A percentile compares a stretch with the other conserved stretches of the same genome.
phyloP scores from a whole-genome alignment of 75 land plant species.

The Larix kaempferi region DNA sequence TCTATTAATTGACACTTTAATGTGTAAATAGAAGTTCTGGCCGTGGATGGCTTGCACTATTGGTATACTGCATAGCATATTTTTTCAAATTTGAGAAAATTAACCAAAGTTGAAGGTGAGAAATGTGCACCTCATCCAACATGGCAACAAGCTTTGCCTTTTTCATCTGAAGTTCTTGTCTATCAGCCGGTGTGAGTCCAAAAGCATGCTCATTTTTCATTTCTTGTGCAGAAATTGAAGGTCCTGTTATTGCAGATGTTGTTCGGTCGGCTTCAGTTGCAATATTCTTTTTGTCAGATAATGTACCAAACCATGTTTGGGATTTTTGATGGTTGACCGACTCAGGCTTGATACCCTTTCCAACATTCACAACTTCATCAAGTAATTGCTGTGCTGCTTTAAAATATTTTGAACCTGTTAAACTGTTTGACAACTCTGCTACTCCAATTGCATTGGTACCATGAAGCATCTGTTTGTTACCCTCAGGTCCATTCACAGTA shows the following conservation, averaged over 20 bases:
- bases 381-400: slow-evolving; percentile 30
- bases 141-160: slow-evolving; percentile 35
- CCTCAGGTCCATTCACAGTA: not conserved
- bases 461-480: not conserved
- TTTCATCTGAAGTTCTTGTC: slow-evolving; percentile 38
- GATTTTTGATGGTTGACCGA: not conserved
- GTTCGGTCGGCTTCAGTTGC: not conserved
- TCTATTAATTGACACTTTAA: no score
- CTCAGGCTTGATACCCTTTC: slow-evolving; percentile 15
- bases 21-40: no score
- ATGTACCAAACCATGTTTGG: not conserved
- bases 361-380: slow-evolving; percentile 26
- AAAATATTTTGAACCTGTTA: slow-evolving; percentile 17
- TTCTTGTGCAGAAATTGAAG: not conserved
- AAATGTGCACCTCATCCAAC: slow-evolving; percentile 36
- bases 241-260: slow-evolving; percentile 1
- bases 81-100: no score
- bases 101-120: not conserved
- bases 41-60: no score
- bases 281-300: slow-evolving; percentile 1
- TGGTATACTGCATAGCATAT: no score
- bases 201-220: slow-evolving; percentile 1
- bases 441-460: slow-evolving; percentile 1
- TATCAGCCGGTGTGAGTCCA: slow-evolving; percentile 17
- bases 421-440: not conserved